Conservation (phyloP, 208 protist genomes). For the Lotmaria passim region DNA sequence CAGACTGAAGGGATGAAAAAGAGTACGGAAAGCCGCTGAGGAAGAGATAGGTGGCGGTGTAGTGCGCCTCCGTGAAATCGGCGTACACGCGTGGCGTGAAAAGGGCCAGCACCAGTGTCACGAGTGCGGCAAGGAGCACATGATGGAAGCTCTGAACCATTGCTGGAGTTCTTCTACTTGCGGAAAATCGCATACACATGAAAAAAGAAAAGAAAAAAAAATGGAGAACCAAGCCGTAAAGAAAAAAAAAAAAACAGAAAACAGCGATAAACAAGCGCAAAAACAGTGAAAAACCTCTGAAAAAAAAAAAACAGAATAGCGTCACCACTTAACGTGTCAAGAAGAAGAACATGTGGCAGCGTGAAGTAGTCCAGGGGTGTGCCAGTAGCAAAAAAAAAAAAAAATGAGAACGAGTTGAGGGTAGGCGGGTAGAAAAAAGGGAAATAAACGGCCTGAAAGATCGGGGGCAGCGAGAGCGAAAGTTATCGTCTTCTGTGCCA, state of each 20-base stretch:
- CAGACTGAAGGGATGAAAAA: slow-evolving; percentile 7
- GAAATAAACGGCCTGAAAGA: background rate
- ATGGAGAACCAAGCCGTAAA: background rate
- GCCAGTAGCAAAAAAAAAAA: no score
- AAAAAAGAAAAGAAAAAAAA: background rate
- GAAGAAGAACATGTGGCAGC: no score
- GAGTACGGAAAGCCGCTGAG: slow-evolving; percentile 1
- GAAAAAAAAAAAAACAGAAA: background rate
- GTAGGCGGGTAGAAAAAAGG: background rate
- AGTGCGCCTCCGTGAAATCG: slow-evolving; percentile 9
- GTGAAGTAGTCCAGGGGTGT: no score
- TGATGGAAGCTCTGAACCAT: slow-evolving; percentile 3
- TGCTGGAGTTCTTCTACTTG: background rate
- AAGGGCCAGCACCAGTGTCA: slow-evolving; percentile 8
- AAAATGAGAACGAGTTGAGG: no score
- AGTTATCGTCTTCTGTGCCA: no score
- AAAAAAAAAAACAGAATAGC: no score
- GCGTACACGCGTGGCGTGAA: background rate
- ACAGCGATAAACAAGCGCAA: no score
- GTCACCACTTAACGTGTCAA: no score
- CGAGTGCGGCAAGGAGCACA: background rate
- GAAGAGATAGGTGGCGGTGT: slow-evolving; percentile 6
- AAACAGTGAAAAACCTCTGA: no score
- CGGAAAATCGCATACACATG: background rate
- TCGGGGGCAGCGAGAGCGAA: no score